Evolutionary conservation across 2,329 filamentous ascomycete species (phyloP).

Genomic region (Botrytis fragariae): DNA sequence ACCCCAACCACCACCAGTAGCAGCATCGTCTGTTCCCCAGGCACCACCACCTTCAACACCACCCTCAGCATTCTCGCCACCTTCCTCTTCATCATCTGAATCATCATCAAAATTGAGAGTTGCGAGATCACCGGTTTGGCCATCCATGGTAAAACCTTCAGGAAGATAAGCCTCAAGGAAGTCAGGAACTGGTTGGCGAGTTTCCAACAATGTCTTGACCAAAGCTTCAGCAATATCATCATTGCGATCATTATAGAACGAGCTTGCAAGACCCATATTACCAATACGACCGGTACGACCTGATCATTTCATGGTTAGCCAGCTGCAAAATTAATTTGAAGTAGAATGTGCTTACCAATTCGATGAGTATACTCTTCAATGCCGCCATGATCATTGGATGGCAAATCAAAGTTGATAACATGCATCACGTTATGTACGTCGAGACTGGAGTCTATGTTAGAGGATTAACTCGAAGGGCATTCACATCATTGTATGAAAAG

Average conservation of each 20-base stretch:
- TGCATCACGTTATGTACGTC: constrained; percentile 85
- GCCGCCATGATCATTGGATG: constrained; percentile 70
- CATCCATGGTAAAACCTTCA: constrained; percentile 44
- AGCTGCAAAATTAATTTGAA: background rate
- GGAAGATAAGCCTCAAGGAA: constrained; percentile 70
- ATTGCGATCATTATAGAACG: constrained; percentile 81
- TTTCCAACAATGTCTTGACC: constrained; percentile 79
- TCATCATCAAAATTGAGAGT: constrained; percentile 51
- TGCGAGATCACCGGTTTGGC: constrained; percentile 22
- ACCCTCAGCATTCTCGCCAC: constrained; percentile 31
- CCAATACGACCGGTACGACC: constrained; percentile 94
- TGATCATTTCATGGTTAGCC: constrained; percentile 39
- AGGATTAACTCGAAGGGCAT: background rate
- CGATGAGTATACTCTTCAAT: constrained; percentile 93
- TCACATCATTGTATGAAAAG: background rate
- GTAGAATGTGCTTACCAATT: constrained; percentile 62
- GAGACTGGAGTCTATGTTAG: constrained; percentile 43
- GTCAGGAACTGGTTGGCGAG: constrained; percentile 73
- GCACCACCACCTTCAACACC: constrained; percentile 17
- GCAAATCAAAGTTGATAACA: constrained; percentile 91
- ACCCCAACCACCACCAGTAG: constrained; percentile 10
- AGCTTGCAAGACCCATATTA: constrained; percentile 79
- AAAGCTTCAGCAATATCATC: constrained; percentile 69
- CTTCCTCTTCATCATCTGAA: constrained; percentile 59
- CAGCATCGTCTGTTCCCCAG: background rate